Base-by-base conservation (phyloP, 345 rosid species). In the Murraya paniculata region DNA sequence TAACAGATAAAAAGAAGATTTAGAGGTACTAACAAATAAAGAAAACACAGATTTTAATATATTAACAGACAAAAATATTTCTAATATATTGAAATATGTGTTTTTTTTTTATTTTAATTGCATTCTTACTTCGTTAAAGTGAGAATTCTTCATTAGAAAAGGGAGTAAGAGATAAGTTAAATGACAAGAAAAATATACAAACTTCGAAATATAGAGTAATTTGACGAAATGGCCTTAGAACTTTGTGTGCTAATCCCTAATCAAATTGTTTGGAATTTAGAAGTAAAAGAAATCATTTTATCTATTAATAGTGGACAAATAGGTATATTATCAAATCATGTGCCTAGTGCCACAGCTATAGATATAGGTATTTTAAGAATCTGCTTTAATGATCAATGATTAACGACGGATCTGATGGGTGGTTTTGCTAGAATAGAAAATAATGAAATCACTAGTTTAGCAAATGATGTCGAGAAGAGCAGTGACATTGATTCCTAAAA, bases 201-300 rank as follows among this genome's bases (percentile, higher is more conserved):
- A 31, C 75, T 35, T 35, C 58, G 50, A 57, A 57, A 57, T 11
- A 33, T 24, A 58, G 56, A 73, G 76, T 4, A 56, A 57, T 27
- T 57, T 72, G 76, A 72, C n/a, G 19, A 56, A 57, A 33, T 21
- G 41, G 28, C 65, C 48, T 31, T 72, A 19, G 31, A 38, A 39
- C 53, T 28, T 57, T 59, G 80, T 78, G 48, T 57, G 14, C 24
- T 59, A 14, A 70, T n/a, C 39, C 62, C 21, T 3, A 78, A 73
- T 55, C 3, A 22, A 79, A 53, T 72, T 66, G 59, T 79, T 79
- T 73, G 31, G 68, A 58, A 72, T 79, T 79, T 19, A 64, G 1
- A 74, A 79, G 73, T 66, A 27, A 67, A 64, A 79, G 35, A 35
- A 72, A 72, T 78, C 41, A 64, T 53, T 78, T 72, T 72, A 36